Evolutionary conservation across 257 asterid species (phyloP).

Genomic region (Ilex aquifolium): DNA sequence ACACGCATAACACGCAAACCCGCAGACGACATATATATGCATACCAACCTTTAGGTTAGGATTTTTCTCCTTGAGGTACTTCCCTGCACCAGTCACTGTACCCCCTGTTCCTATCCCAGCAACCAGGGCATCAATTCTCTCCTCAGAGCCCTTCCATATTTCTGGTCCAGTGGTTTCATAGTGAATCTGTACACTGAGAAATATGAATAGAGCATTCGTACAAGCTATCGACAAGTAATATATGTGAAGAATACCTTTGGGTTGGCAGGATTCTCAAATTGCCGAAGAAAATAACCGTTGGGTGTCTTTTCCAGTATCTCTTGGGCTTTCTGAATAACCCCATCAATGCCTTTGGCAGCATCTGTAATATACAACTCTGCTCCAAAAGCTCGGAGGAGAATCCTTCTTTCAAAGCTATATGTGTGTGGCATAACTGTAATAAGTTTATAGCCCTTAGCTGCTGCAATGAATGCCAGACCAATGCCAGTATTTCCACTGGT

Average conservation of each 20-base stretch:
- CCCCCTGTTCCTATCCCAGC: conserved; percentile 54
- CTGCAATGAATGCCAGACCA: conserved; percentile 44
- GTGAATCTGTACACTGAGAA: conserved; percentile 24
- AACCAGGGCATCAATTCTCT: conserved; percentile 32
- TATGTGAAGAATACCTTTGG: conserved; percentile 25
- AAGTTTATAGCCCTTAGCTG: conserved; percentile 39
- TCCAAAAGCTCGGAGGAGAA: conserved; percentile 38
- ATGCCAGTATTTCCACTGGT: conserved; percentile 49
- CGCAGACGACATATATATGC: not conserved
- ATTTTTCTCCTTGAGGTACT: conserved; percentile 41
- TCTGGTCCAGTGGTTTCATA: conserved; percentile 55
- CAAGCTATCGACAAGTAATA: not conserved
- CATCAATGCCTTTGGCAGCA: conserved; percentile 30
- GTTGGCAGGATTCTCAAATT: conserved; percentile 42
- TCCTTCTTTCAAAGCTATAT: conserved; percentile 38
- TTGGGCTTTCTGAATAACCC: conserved; percentile 22
- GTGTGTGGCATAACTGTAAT: conserved; percentile 34
- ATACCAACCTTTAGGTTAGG: conserved; percentile 28
- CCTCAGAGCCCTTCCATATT: conserved; percentile 35
- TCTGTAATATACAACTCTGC: conserved; percentile 33
- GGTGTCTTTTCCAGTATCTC: conserved; percentile 35
- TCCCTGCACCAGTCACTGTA: conserved; percentile 48
- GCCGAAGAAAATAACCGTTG: conserved; percentile 26
- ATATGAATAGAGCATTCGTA: conserved; percentile 5
- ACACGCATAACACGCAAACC: too few species aligned